Evolutionary conservation across 768 basidiomycete genomes (phyloP).

Genomic region (Leccinum incarnatum): DNA sequence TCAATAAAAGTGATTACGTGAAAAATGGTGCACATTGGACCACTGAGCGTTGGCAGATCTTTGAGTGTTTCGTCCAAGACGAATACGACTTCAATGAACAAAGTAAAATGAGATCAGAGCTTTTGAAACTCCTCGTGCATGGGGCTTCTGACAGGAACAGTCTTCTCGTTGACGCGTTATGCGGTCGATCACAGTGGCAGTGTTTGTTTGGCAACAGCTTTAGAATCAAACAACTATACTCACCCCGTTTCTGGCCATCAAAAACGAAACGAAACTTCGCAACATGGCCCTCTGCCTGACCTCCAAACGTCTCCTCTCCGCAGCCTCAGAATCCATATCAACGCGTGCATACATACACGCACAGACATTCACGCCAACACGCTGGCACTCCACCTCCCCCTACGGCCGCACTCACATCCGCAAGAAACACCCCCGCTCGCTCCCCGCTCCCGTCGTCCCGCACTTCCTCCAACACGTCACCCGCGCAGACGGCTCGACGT

Average conservation of each 20-base stretch:
- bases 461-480: conserved; percentile 84
- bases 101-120: no score
- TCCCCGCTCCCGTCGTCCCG: conserved; percentile 83
- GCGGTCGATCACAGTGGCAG: no score
- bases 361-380: conserved; percentile 14
- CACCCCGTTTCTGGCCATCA: not conserved
- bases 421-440: conserved; percentile 60
- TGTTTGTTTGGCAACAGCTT: conserved; percentile 24
- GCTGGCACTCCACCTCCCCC: conserved; percentile 64
- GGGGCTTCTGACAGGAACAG: no score
- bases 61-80: no score
- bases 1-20: no score
- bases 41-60: no score
- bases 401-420: conserved; percentile 85
- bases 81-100: no score
- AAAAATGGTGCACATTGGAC: no score
- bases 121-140: no score
- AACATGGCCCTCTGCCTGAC: conserved; percentile 15
- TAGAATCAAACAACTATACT: conserved; percentile 14
- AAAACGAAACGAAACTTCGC: not conserved
- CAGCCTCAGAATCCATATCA: conserved; percentile 1
- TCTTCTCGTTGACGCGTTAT: no score
- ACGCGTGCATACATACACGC: conserved; percentile 13
- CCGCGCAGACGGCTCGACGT: conserved; percentile 85
- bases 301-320: conserved; percentile 12